Evolutionary conservation across 371 early-diverging fungal species (phyloP), one percentile per base, ranked within the genome.

Genomic region (Sporodiniella umbellata): DNA sequence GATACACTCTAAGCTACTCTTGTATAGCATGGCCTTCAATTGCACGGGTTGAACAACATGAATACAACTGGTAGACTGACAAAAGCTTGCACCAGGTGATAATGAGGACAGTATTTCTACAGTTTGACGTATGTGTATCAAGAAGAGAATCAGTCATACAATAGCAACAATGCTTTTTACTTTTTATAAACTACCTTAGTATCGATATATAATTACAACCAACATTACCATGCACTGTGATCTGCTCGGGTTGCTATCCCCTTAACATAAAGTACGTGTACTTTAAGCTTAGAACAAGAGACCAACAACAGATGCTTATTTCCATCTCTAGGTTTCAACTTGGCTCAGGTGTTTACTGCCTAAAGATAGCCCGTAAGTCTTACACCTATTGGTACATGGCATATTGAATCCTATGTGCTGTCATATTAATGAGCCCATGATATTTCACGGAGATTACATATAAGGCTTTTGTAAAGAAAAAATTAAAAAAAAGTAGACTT

Each of bases 231-330:
- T 54, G 54, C n/a, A 54, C 54, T 54, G 48, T 25, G 14, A 17
- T 43, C 22, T 42, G 42, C 31, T 54, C 54, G n/a, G 48, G 54
- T 54, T 54, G 54, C 48, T 54, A 54, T 54, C 54, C 54, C 54
- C 19, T 8, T 54, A 42, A 54, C 54, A 28, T 42, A 42, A 42
- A 54, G 54, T 54, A 54, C 33, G 37, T 54, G 48, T 54, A 54
- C 55, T 48, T 21, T 33, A 43, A 44, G 55, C 56, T 50, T 56
- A 49, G 50, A 56, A 15, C 56, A 56, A 44, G 45, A 38, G 4
- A n/a, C 44, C 48, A 56, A 44, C 56, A 56, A 30, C 56, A 56
- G 56, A 49, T 23, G 56, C 56, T 50, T 50, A 56, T 24, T 39
- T 50, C 49, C 45, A 25, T 49, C 56, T 56, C 4, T 12, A 56